Conservation (phyloP, 192 early-diverging fungal species). For the Haplosporangium gracile region DNA sequence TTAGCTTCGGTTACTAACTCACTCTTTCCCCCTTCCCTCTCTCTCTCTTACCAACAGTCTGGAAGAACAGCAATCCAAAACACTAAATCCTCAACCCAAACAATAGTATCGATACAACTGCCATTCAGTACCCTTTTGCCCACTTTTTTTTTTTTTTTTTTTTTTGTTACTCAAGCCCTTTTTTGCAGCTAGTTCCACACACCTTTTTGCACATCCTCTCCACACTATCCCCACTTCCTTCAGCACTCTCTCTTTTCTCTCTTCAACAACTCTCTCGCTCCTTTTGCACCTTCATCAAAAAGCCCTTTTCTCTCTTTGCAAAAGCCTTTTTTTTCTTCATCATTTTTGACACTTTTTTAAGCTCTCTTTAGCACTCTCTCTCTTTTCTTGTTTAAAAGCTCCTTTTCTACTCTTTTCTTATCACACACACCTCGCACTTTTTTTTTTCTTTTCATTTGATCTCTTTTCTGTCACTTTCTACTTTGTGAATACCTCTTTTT, state of each 20-base stretch:
- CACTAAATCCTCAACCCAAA: slow-evolving; percentile 18
- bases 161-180: slow-evolving; percentile 22
- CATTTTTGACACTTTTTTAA: slow-evolving; percentile 5
- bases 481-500: not conserved
- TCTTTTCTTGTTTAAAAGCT: not conserved
- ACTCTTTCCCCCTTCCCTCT: not conserved
- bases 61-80: slow-evolving; percentile 56
- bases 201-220: slow-evolving; percentile 11
- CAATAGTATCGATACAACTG: slow-evolving; percentile 37
- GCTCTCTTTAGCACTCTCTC: not conserved
- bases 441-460: slow-evolving; percentile 2
- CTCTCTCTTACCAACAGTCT: slow-evolving; percentile 51
- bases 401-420: not conserved
- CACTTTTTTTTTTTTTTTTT: slow-evolving; percentile 17
- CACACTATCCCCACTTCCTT: slow-evolving; percentile 17
- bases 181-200: slow-evolving; percentile 23
- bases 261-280: not conserved
- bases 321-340: not conserved
- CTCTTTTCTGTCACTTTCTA: slow-evolving; percentile 1
- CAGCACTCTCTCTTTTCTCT: not conserved
- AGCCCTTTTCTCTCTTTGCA: not conserved
- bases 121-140: not conserved
- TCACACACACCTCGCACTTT: not conserved
- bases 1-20: not conserved
- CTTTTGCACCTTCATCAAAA: not conserved